Evolutionary conservation across 345 rosid species (phyloP), one percentile per base, ranked within the genome.

Genomic region (Clarkia xantiana): DNA sequence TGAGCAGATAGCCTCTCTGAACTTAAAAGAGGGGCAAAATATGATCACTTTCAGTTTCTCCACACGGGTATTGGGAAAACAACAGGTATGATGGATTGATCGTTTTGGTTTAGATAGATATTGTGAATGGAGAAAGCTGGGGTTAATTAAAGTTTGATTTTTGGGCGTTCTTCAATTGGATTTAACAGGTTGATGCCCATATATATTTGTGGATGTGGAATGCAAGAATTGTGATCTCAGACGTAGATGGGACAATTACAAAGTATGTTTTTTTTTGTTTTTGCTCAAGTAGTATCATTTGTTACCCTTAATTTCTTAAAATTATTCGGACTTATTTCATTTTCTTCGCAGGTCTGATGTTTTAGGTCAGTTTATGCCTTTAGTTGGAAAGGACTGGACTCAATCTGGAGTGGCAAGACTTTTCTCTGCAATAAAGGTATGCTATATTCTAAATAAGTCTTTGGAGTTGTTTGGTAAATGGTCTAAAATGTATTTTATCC

Each of bases 341-440:
- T 17, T 50, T 49, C 22, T 20, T 15, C 14, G 17, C 42, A 88
- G 97, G 74, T 88, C 97, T 58, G 97, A 84, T 67, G 97, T 88
- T 52, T 67, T 88, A 45, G 97, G 97, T 60, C 97, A 88, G 66
- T 77, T 88, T 62, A 88, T 88, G 97, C 97, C 97, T 66, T 71
- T 88, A 72, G 87, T 88, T 61, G 97, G 97, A 60, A 84, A 76
- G 63, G 97, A 88, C 62, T 88, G 97, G 97, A 76, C 97, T 23
- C 97, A 88, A 59, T 81, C 93, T 56, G 97, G 97, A 49, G 97
- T 88, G 41, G 89, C 97, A 59, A 78, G 70, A 66, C 94, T 88
- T 59, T 88, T 88, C 61, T 84, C 78, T 41, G 97, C 94, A 17
- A 88, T 88, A 54, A 76, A 88, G 94, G 97, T 87, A 52, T 53